These are phyloP conservation scores for Sesbania bispinosa DNA, from an alignment of 306 rosid genomes.

Conservation along the genomic window DNA sequence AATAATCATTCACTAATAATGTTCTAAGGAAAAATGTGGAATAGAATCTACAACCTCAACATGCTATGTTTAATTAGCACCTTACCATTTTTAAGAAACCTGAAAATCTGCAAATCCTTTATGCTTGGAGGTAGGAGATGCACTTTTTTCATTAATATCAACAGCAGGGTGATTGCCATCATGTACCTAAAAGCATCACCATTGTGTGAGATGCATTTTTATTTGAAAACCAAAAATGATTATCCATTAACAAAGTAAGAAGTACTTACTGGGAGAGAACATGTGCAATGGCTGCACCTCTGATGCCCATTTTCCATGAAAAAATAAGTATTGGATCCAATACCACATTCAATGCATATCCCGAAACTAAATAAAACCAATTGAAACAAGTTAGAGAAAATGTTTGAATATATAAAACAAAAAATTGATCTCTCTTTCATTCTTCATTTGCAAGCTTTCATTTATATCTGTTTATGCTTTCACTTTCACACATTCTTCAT, in stretches of 20 bases:
- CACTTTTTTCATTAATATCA: conserved; percentile 60
- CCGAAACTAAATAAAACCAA: conserved; percentile 45
- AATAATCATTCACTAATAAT: background rate
- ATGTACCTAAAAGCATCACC: conserved; percentile 53
- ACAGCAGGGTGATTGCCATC: conserved; percentile 60
- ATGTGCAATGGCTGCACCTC: conserved; percentile 93
- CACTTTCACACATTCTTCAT: no score
- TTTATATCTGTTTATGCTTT: no score
- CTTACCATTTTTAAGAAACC: conserved; percentile 78
- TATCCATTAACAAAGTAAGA: background rate
- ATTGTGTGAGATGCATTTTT: no score
- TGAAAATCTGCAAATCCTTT: conserved; percentile 66
- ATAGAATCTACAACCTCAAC: no score
- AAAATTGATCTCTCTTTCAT: background rate
- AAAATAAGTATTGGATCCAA: conserved; percentile 83
- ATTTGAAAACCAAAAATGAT: no score
- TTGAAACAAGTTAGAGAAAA: background rate
- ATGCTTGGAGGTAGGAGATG: conserved; percentile 68
- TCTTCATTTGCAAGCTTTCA: background rate
- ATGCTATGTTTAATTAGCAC: background rate
- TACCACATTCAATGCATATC: conserved; percentile 55
- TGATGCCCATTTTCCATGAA: conserved; percentile 53
- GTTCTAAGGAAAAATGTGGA: no score
- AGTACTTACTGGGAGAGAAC: conserved; percentile 83
- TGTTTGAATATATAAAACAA: background rate